phyloP scores from a whole-genome alignment of 106 monocot species.

The Hemerocallis citrina region DNA sequence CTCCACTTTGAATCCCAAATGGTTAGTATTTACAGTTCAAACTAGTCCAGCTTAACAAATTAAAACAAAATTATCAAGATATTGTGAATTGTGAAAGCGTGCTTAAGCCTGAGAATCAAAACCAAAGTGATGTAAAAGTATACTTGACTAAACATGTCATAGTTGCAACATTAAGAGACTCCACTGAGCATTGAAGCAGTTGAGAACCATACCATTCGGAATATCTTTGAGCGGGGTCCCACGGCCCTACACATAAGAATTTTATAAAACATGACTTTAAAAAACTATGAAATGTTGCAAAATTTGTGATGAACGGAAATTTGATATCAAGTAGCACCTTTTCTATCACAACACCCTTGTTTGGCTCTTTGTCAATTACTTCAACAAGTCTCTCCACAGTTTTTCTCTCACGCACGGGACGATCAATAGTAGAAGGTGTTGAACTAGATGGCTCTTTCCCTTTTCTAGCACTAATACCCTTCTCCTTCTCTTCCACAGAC shows the following conservation, averaged over 20 bases:
- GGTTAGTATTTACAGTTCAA: no score
- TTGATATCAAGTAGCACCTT: slow-evolving; percentile 9
- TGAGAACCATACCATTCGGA: slow-evolving; percentile 10
- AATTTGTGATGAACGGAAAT: slow-evolving; percentile 8
- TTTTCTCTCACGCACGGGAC: slow-evolving; percentile 80
- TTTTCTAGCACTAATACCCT: slow-evolving; percentile 5
- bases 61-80: not conserved
- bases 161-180: not conserved
- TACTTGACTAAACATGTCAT: not conserved
- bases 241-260: slow-evolving; percentile 16
- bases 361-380: slow-evolving; percentile 78
- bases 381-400: slow-evolving; percentile 91
- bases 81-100: not conserved
- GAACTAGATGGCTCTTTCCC: not conserved
- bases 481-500: slow-evolving; percentile 8
- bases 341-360: slow-evolving; percentile 24
- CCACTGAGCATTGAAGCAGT: not conserved
- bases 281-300: not conserved
- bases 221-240: slow-evolving; percentile 12
- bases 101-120: not conserved
- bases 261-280: not conserved
- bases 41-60: no score
- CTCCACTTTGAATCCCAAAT: no score
- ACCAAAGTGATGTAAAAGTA: not conserved
- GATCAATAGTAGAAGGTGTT: slow-evolving; percentile 23